Percentiles rank a stretch among this genome's conserved stretches.
Evolutionary conservation across 176 grass and related monocot genomes (phyloP).

Genomic region (Zizania latifolia): DNA sequence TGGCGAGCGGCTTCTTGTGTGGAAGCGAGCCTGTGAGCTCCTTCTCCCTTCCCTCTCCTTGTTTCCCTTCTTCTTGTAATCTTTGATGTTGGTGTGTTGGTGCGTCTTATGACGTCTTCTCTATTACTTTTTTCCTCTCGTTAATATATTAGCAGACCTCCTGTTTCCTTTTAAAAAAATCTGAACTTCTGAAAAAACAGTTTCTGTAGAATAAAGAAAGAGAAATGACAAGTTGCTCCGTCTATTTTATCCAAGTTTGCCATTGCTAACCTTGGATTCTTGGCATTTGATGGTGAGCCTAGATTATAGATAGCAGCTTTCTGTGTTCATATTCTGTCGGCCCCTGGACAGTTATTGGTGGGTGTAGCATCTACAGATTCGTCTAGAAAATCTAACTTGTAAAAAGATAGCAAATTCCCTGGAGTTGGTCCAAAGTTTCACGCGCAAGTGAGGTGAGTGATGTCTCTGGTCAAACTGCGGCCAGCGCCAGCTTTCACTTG

Average conservation of each 20-base stretch:
- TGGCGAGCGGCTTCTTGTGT: no score
- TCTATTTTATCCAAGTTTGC: no score
- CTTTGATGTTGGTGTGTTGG: no score
- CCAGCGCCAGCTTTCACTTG: slow-evolving; percentile 29
- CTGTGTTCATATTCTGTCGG: slow-evolving; percentile 21
- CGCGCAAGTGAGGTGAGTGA: slow-evolving; percentile 12
- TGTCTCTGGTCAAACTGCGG: slow-evolving; percentile 45
- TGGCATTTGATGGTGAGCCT: slow-evolving; percentile 25
- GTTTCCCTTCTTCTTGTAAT: no score
- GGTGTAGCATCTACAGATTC: slow-evolving; percentile 50
- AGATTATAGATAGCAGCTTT: slow-evolving; percentile 20
- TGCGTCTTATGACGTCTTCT: no score
- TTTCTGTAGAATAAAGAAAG: no score
- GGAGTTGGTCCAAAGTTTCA: slow-evolving; percentile 51
- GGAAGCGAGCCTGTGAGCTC: no score
- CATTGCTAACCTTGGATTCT: slow-evolving; percentile 29
- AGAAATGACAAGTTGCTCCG: no score
- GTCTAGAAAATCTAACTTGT: slow-evolving; percentile 48
- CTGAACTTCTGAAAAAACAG: neutral
- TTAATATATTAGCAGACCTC: no score
- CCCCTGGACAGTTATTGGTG: slow-evolving; percentile 33
- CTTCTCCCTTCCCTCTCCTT: no score
- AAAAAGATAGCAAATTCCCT: slow-evolving; percentile 40
- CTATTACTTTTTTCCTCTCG: no score
- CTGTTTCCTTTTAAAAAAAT: no score